phyloP scores from a whole-genome alignment of 257 asterid genomes.

The Fraxinus pennsylvanica region DNA sequence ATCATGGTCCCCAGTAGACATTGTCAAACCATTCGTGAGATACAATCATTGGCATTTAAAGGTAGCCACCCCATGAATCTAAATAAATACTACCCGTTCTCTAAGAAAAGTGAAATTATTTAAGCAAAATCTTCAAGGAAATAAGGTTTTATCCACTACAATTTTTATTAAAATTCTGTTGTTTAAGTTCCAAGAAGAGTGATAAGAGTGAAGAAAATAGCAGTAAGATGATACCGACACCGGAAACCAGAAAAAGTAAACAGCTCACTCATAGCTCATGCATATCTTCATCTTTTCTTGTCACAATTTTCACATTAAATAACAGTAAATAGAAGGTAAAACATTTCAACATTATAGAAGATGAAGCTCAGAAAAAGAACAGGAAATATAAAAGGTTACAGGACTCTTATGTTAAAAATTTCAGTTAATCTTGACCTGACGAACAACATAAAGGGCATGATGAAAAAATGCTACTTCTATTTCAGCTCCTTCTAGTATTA shows the following conservation, averaged over 20 bases:
- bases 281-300: slow-evolving; percentile 1
- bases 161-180: neutral
- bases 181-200: neutral
- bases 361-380: neutral
- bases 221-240: neutral
- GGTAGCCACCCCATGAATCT: neutral
- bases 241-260: neutral
- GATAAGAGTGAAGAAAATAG: neutral
- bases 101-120: neutral
- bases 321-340: neutral
- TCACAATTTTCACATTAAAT: slow-evolving; percentile 4
- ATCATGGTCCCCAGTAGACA: slow-evolving; percentile 1
- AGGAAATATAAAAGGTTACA: neutral
- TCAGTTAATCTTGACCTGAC: neutral
- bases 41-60: neutral
- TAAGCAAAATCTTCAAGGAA: neutral
- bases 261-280: neutral
- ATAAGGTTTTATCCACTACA: neutral
- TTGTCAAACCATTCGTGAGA: neutral
- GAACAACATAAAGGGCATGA: slow-evolving; percentile 6
- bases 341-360: neutral
- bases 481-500: neutral
- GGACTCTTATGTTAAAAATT: neutral
- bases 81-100: neutral
- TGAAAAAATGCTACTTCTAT: neutral